These are phyloP conservation scores for Colletotrichum higginsianum DNA, from an alignment of 2,329 filamentous ascomycete genomes.

Conservation along the genomic window DNA sequence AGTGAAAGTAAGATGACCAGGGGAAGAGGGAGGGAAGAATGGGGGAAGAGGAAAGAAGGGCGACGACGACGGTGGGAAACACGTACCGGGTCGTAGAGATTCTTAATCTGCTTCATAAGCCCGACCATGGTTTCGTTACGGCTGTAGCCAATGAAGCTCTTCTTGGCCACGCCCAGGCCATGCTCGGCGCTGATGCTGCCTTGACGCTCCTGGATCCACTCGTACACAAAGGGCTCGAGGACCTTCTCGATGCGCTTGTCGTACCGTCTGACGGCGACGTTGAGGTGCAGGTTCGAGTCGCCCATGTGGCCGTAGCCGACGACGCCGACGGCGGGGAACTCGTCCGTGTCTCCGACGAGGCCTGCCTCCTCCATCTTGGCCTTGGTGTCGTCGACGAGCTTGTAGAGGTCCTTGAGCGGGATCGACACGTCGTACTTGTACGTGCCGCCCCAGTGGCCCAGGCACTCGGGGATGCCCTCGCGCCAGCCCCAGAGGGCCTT, in stretches of 20 bases:
- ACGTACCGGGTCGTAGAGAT: constrained; percentile 92
- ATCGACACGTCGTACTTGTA: constrained; percentile 99
- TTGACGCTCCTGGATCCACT: constrained; percentile 91
- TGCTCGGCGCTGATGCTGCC: constrained; percentile 98
- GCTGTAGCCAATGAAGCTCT: constrained; percentile 94
- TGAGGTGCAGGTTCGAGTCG: constrained; percentile 94
- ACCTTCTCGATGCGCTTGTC: constrained; percentile 89
- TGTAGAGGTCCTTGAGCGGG: constrained; percentile 88
- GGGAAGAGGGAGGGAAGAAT: constrained; percentile 5
- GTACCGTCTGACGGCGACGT: constrained; percentile 86
- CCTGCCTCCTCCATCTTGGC: constrained; percentile 80
- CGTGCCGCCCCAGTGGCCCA: constrained; percentile 92
- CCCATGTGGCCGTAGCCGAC: constrained; percentile 99
- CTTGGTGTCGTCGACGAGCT: constrained; percentile 87
- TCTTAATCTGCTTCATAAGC: constrained; percentile 96
- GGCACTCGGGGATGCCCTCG: constrained; percentile 91
- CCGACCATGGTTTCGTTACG: constrained; percentile 88
- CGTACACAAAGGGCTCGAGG: constrained; percentile 96
- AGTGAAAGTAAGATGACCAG: constrained; percentile 22
- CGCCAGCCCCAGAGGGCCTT: constrained; percentile 91
- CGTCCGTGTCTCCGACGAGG: constrained; percentile 82
- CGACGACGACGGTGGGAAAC: not conserved
- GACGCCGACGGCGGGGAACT: constrained; percentile 87
- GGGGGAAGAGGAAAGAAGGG: constrained; percentile 6
- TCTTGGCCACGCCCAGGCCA: constrained; percentile 94